Percentiles rank a stretch among this genome's conserved stretches.
Evolutionary conservation across 164 flowering plant genomes (phyloP).

Genomic region (Liquidambar formosana): DNA sequence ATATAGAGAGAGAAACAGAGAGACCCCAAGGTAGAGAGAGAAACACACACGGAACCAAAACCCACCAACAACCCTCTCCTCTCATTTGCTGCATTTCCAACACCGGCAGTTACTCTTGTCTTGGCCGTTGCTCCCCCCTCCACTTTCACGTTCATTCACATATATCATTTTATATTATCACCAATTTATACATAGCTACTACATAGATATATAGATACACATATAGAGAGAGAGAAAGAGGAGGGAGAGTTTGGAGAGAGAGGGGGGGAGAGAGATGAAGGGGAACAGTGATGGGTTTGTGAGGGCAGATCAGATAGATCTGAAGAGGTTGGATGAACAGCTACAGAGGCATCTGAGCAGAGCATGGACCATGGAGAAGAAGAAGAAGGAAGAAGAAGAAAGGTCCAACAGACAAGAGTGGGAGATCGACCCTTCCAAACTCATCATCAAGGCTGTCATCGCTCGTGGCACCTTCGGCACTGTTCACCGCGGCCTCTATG

Average conservation of each 20-base stretch:
- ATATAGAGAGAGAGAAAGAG: not conserved
- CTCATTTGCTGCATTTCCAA: not conserved
- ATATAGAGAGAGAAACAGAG: constrained; percentile 10
- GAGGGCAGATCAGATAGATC: constrained; percentile 67
- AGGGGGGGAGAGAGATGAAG: constrained; percentile 19
- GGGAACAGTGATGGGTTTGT: constrained; percentile 43
- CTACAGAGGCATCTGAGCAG: constrained; percentile 51
- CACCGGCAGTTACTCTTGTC: constrained; percentile 2
- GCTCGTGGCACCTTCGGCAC: constrained; percentile 46
- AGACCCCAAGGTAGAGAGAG: not conserved
- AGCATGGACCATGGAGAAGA: constrained; percentile 50
- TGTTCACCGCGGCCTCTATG: constrained; percentile 40
- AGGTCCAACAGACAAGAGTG: constrained; percentile 21
- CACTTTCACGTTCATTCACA: not conserved
- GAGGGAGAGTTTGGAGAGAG: not conserved
- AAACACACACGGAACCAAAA: not conserved
- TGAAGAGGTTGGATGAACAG: constrained; percentile 61
- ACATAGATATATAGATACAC: not conserved
- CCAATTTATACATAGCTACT: no score
- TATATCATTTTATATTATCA: no score
- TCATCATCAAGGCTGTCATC: constrained; percentile 30
- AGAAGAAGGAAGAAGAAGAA: constrained; percentile 8
- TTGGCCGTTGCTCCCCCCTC: not conserved
- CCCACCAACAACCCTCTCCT: not conserved
- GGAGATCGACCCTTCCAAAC: constrained; percentile 41